Conservation (phyloP, 177 flowering plant genomes). For the Telopea speciosissima region DNA sequence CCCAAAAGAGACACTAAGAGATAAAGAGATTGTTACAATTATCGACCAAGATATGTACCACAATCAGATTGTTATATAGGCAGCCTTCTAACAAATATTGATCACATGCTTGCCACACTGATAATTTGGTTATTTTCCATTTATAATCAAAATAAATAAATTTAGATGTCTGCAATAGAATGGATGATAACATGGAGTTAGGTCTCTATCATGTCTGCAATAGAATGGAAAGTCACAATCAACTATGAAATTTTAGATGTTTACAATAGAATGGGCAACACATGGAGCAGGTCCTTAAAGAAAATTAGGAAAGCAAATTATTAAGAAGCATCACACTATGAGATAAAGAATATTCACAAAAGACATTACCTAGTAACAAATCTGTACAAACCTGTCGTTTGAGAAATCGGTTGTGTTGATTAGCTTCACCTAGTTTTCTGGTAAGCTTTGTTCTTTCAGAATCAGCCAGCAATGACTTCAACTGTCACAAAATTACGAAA, state of each 20-base stretch:
- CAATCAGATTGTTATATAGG: background rate
- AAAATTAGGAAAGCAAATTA: background rate
- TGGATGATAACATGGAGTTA: background rate
- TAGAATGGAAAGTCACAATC: too few relatives aligned
- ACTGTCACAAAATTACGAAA: slow-evolving; percentile 28
- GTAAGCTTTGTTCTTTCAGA: slow-evolving; percentile 62
- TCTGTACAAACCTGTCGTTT: slow-evolving; percentile 68
- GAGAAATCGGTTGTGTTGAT: slow-evolving; percentile 80
- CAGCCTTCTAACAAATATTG: background rate
- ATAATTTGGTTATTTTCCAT: background rate
- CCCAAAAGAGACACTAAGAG: too few relatives aligned
- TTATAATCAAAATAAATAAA: background rate
- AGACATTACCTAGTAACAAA: background rate
- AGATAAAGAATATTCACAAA: background rate
- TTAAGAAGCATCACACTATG: background rate
- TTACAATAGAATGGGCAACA: background rate
- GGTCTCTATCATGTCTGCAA: background rate
- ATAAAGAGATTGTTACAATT: too few relatives aligned
- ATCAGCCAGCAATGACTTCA: slow-evolving; percentile 62
- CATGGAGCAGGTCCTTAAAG: background rate
- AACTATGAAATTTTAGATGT: background rate
- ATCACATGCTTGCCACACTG: background rate
- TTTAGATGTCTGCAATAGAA: background rate
- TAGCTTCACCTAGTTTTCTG: slow-evolving; percentile 86
- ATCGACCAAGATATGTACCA: too few relatives aligned